phyloP scores from a whole-genome alignment of 352 stramenopile genomes.

The Pythium dissimile region DNA sequence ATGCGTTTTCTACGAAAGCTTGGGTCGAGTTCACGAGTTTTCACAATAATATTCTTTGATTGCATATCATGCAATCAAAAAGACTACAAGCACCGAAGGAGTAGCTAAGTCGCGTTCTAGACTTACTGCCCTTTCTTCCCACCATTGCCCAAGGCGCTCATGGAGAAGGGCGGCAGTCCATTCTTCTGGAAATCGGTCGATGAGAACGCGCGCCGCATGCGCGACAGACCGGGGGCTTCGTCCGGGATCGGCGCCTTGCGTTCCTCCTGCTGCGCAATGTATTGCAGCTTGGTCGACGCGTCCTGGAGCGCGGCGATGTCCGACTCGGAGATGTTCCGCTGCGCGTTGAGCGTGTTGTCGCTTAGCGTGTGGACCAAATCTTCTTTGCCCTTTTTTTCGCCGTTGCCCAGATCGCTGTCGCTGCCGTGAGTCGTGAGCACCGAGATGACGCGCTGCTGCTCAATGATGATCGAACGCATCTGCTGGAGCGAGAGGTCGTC shows the following conservation, averaged over 20 bases:
- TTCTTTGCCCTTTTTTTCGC: constrained; percentile 19
- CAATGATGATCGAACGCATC: constrained; percentile 45
- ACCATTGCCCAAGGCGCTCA: not conserved
- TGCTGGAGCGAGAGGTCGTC: constrained; percentile 40
- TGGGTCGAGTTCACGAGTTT: too few species aligned
- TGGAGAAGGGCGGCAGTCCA: constrained; percentile 24
- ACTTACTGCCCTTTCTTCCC: constrained; percentile 13
- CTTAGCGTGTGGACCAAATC: constrained; percentile 33
- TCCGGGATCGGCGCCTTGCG: constrained; percentile 8
- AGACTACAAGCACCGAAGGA: too few species aligned
- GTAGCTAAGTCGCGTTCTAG: not conserved
- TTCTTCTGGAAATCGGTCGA: constrained; percentile 26
- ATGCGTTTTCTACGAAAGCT: not conserved
- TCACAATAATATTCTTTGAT: not conserved
- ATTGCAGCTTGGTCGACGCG: constrained; percentile 28
- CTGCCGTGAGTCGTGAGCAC: constrained; percentile 30
- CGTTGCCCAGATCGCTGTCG: constrained; percentile 26
- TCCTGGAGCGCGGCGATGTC: constrained; percentile 35
- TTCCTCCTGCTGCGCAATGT: constrained; percentile 25
- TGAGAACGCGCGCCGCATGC: constrained; percentile 22
- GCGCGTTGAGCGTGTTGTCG: constrained; percentile 32
- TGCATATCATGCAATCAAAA: not conserved
- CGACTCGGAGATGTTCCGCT: constrained; percentile 33
- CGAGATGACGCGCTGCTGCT: constrained; percentile 42
- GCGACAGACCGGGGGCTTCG: constrained; percentile 4